Base-by-base conservation (phyloP, 257 asterid genomes). In the Echites panduratus region DNA sequence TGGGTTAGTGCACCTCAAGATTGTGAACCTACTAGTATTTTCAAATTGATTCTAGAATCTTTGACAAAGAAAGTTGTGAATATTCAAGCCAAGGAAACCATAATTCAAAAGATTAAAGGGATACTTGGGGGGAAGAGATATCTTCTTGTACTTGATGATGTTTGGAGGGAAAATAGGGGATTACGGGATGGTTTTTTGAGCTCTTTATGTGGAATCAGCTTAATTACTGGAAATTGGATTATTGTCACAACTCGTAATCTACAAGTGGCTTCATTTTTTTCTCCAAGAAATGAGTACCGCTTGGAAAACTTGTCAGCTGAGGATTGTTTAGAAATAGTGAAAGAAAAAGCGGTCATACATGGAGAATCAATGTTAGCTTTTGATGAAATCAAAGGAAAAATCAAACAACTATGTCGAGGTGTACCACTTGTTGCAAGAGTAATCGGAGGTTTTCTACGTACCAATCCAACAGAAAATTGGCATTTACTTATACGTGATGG, bases 141-240 rank as follows among this genome's bases (percentile, higher is more conserved):
- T 70, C 38, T 84, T 2, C 74, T 84, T 1, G 72, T 81, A 26
- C 70, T 77, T 20, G 81, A 84, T 53, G 88, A 84, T 35, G 59
- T 81, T 10, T 81, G 85, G 85, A 65, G 24, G 13, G 80, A n/a
- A n/a, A 62, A 0, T 61, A 74, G 5, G 0, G 0, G 0, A 9
- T 7, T 10, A 4, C 76, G 81, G 88, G 63, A 71, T 48, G 72
- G 48, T 1, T 26, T 68, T 48, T 68, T 68, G 10, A 4, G n/a
- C 12, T 44, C 59, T 11, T 47, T 68, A 9, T 26, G 4, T 9
- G 72, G 59, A 48, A 32, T 48, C 16, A 5, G 2, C 19, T 2
- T 16, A 2, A 48, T 12, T 10, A 4, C 35, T 0, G 59, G 72
- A 27, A 68, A 38, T 12, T 44, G 72, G 44, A 45, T 52, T 48